Conservation (phyloP, 1,284 basidiomycete species). For the Puccinia polysora region DNA sequence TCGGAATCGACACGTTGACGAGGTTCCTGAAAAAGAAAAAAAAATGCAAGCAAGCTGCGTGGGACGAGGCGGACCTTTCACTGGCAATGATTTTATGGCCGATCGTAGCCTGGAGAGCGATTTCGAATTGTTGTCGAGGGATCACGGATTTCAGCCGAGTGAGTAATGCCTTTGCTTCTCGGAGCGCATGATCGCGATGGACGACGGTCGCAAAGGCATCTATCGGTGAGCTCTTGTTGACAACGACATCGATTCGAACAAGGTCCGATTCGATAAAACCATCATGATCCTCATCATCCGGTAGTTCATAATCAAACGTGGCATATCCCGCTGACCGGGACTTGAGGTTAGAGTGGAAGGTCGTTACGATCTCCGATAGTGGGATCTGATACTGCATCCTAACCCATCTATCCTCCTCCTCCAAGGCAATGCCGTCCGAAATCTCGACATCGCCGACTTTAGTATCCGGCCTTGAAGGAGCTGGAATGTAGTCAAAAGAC, state of each 20-base stretch:
- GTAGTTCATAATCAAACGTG: conserved; percentile 65
- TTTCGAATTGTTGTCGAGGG: conserved; percentile 40
- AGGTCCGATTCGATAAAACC: conserved; percentile 23
- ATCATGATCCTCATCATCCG: conserved; percentile 13
- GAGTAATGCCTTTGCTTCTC: conserved; percentile 28
- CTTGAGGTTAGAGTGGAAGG: conserved; percentile 88
- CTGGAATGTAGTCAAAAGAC: conserved; percentile 47
- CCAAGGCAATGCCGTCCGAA: no score
- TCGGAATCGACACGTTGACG: no score
- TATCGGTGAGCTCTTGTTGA: conserved; percentile 28
- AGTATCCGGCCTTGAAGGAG: conserved; percentile 60
- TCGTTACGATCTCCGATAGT: conserved; percentile 80
- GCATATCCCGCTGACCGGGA: conserved; percentile 51
- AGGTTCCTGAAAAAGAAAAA: no score
- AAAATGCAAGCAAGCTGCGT: conserved; percentile 44
- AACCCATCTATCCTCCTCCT: conserved; percentile 9
- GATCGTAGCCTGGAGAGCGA: conserved; percentile 58
- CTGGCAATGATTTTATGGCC: conserved; percentile 82
- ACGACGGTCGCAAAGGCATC: conserved; percentile 40
- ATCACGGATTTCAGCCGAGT: conserved; percentile 27
- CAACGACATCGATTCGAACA: conserved; percentile 30
- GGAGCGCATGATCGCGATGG: conserved; percentile 27
- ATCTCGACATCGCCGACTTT: conserved; percentile 57
- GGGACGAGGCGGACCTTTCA: conserved; percentile 59
- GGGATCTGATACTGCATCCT: conserved; percentile 65